These are phyloP conservation scores for Corylus heterophylla DNA, from an alignment of 306 rosid genomes.

Conservation along the genomic window DNA sequence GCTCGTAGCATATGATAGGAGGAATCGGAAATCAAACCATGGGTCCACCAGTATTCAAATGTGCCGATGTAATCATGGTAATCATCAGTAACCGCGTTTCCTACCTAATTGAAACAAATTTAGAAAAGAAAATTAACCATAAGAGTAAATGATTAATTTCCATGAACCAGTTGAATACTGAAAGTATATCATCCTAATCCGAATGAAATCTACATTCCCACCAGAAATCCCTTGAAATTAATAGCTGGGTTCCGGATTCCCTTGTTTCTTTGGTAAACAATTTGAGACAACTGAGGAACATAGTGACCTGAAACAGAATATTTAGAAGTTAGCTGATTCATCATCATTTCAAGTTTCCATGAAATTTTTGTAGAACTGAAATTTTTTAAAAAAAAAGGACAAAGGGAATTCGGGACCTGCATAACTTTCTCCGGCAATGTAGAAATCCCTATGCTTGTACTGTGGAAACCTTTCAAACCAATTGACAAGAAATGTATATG, in stretches of 20 bases:
- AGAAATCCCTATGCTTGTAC: conserved; percentile 85
- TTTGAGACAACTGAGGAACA: conserved; percentile 86
- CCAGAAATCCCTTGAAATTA: conserved; percentile 89
- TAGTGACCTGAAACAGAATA: conserved; percentile 71
- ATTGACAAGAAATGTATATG: conserved; percentile 72
- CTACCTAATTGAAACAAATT: conserved; percentile 56
- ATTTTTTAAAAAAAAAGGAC: not conserved
- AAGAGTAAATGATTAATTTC: conserved; percentile 17
- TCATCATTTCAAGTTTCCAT: conserved; percentile 6
- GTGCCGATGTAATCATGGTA: conserved; percentile 84
- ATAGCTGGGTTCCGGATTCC: conserved; percentile 72
- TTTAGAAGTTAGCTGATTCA: conserved; percentile 15
- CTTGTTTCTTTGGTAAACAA: conserved; percentile 66
- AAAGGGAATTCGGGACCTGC: conserved; percentile 58
- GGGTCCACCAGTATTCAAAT: conserved; percentile 95
- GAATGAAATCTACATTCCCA: conserved; percentile 39
- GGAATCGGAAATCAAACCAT: conserved; percentile 94
- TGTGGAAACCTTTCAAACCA: conserved; percentile 99
- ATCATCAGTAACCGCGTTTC: conserved; percentile 95
- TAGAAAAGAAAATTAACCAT: conserved; percentile 23
- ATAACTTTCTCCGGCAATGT: conserved; percentile 97
- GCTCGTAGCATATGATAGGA: conserved; percentile 54
- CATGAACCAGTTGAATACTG: not conserved
- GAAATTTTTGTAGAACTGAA: not conserved
- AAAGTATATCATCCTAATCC: conserved; percentile 12